Conservation (phyloP, 1,139 yeast species). For the Meyerozyma athensensis region DNA sequence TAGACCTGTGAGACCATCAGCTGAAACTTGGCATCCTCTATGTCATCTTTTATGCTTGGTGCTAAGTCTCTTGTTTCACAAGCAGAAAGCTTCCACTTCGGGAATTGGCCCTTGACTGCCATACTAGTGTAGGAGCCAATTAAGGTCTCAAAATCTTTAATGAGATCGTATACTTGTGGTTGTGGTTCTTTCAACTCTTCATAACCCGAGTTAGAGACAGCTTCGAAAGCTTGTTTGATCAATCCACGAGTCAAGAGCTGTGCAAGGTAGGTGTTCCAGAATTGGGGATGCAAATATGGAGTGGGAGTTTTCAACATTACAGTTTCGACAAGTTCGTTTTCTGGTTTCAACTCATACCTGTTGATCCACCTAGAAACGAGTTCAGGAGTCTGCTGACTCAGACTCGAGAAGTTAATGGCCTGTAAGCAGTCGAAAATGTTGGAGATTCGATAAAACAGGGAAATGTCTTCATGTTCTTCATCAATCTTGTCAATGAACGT, state of each 20-base stretch:
- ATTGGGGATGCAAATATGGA: conserved; percentile 52
- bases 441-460: conserved; percentile 31
- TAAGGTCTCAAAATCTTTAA: conserved; percentile 43
- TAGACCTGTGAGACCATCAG: conserved; percentile 36
- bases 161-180: conserved; percentile 31
- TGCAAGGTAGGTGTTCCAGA: conserved; percentile 59
- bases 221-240: conserved; percentile 49
- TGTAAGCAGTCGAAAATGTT: conserved; percentile 54
- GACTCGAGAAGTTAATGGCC: conserved; percentile 45
- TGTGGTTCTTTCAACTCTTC: conserved; percentile 28
- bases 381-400: conserved; percentile 41
- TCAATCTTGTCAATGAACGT: conserved; percentile 14
- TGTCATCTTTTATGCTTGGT: conserved; percentile 19
- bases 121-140: conserved; percentile 38
- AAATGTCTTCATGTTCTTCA: conserved; percentile 13
- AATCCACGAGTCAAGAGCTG: conserved; percentile 62
- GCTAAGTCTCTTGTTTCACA: conserved; percentile 47
- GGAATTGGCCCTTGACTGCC: conserved; percentile 39
- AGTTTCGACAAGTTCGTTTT: conserved; percentile 41
- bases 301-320: conserved; percentile 38
- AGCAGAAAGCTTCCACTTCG: conserved; percentile 47
- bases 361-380: conserved; percentile 59
- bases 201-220: conserved; percentile 38
- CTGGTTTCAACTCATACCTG: conserved; percentile 59
- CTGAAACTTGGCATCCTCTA: conserved; percentile 16